These are phyloP conservation scores for Cyberlindnera mississippiensis DNA, from an alignment of 805 yeast species.

Conservation along the genomic window DNA sequence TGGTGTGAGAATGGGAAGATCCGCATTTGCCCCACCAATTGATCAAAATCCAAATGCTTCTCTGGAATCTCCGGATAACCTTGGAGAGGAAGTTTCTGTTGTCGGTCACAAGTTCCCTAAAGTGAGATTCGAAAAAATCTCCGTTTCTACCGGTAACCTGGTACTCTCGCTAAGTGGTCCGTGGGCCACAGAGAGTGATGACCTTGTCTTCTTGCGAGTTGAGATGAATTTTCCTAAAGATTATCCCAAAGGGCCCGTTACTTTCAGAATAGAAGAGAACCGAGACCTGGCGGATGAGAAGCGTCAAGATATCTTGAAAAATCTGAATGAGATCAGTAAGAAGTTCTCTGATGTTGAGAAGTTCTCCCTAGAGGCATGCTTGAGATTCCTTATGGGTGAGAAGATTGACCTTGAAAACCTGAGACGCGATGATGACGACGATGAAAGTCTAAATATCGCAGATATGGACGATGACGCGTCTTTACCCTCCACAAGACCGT, in stretches of 20 bases:
- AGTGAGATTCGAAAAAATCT: conserved; percentile 78
- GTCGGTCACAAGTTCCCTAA: conserved; percentile 90
- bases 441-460: conserved; percentile 26
- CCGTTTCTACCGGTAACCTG: conserved; percentile 80
- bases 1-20: conserved; percentile 65
- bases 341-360: conserved; percentile 52
- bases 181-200: conserved; percentile 45
- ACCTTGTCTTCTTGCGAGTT: conserved; percentile 60
- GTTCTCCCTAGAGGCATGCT: conserved; percentile 77
- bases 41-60: conserved; percentile 34
- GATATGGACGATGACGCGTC: conserved; percentile 33
- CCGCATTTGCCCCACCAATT: conserved; percentile 27
- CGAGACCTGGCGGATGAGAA: conserved; percentile 54
- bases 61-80: conserved; percentile 48
- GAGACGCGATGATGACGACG: conserved; percentile 33
- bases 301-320: conserved; percentile 46
- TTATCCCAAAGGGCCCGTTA: conserved; percentile 66
- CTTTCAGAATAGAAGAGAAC: conserved; percentile 72
- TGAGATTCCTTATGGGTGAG: conserved; percentile 80
- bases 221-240: conserved; percentile 64
- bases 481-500: conserved; percentile 17
- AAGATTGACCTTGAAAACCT: conserved; percentile 44
- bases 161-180: conserved; percentile 79
- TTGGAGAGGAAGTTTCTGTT: conserved; percentile 88
- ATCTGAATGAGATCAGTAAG: conserved; percentile 51